These are phyloP conservation scores for Malassezia yamatoensis DNA, from an alignment of 1,284 basidiomycete species.

Conservation along the genomic window DNA sequence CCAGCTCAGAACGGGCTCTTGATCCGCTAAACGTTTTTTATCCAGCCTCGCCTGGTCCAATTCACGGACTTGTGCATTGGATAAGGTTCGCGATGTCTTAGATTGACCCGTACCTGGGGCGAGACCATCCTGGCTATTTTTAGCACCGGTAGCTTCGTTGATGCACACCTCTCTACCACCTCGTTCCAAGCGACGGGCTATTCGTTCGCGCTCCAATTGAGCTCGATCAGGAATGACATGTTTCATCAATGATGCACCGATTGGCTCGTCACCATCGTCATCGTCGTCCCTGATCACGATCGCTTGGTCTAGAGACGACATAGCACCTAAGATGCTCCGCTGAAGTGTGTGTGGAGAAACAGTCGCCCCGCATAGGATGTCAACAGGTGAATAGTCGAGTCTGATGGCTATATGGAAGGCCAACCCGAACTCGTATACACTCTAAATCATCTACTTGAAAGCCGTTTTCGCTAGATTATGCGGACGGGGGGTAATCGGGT, in stretches of 20 bases:
- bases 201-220: slow-evolving; percentile 32
- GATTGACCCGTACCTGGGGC: too few species aligned
- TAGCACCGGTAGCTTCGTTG: too few species aligned
- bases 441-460: too few species aligned
- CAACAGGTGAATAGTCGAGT: too few species aligned
- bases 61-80: too few species aligned
- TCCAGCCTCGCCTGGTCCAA: too few species aligned
- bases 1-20: neutral
- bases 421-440: too few species aligned
- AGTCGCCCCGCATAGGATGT: neutral
- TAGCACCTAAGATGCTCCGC: neutral
- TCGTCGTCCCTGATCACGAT: neutral
- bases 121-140: too few species aligned
- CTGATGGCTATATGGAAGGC: too few species aligned
- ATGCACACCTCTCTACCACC: neutral
- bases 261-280: neutral
- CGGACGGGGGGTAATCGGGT: slow-evolving; percentile 12
- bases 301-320: neutral
- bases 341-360: neutral
- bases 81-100: too few species aligned
- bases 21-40: neutral
- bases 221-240: slow-evolving; percentile 24
- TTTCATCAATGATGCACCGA: neutral
- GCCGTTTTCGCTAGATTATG: neutral
- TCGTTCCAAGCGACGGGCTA: slow-evolving; percentile 23